A percentile compares a stretch with the other conserved stretches of the same genome.
Conservation (phyloP, 2,329 filamentous ascomycete genomes). For the Penicillium sp. region DNA sequence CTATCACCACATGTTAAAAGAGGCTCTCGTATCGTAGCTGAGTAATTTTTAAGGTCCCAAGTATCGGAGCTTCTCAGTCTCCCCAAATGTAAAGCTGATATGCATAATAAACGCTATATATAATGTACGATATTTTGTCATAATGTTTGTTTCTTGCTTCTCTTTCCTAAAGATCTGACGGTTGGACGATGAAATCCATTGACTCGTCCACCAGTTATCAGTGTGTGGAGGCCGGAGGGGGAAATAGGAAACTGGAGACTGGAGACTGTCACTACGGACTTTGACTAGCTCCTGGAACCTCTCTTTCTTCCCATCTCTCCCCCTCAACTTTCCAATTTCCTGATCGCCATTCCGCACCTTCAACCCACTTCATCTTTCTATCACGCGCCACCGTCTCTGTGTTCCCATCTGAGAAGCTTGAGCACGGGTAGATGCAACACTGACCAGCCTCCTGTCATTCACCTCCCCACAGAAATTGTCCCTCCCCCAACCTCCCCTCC, state of each 20-base stretch:
- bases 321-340: constrained; percentile 3
- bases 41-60: no score
- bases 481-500: background rate
- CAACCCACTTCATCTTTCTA: constrained; percentile 2
- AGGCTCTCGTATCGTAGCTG: no score
- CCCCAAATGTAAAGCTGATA: no score
- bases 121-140: no score
- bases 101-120: no score
- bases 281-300: constrained; percentile 34
- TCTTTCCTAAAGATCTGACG: no score
- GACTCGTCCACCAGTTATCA: background rate
- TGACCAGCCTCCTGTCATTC: constrained; percentile 16
- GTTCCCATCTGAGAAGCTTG: constrained; percentile 19
- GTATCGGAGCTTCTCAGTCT: no score
- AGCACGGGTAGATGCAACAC: constrained; percentile 9
- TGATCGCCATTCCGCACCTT: background rate
- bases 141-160: no score
- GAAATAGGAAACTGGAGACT: background rate
- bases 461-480: constrained; percentile 1
- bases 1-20: no score
- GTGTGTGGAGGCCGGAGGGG: background rate
- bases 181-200: no score
- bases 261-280: background rate
- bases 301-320: constrained; percentile 6
- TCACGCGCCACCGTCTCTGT: constrained; percentile 28